phyloP scores from a whole-genome alignment of 306 rosid species.

The Cucurbita argyrosperma region DNA sequence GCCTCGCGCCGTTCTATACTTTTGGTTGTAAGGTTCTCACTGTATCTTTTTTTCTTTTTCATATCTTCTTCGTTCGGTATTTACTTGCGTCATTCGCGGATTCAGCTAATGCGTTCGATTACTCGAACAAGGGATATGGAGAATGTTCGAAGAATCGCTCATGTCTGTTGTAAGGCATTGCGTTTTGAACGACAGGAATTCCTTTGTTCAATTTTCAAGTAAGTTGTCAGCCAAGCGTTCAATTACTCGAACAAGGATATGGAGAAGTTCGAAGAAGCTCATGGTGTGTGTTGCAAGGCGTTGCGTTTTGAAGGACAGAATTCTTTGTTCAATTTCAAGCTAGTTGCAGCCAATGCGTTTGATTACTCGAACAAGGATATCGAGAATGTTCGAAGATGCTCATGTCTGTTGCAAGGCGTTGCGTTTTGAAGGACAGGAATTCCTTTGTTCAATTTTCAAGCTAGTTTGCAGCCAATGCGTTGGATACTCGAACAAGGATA shows the following conservation, averaged over 20 bases:
- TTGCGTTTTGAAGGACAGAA: conserved; percentile 53
- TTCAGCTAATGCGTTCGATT: conserved; percentile 31
- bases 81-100: conserved; percentile 8
- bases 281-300: conserved; percentile 77
- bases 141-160: conserved; percentile 49
- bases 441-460: conserved; percentile 29
- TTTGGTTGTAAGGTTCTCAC: conserved; percentile 31
- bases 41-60: not conserved
- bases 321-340: conserved; percentile 63
- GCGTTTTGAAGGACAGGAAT: too few relatives aligned
- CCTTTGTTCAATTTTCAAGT: conserved; percentile 67
- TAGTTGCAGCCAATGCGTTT: too few relatives aligned
- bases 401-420: too few relatives aligned
- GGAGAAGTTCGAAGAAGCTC: conserved; percentile 47
- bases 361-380: too few relatives aligned
- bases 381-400: too few relatives aligned
- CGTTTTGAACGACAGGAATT: conserved; percentile 52
- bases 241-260: conserved; percentile 37
- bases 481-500: conserved; percentile 35
- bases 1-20: conserved; percentile 43
- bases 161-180: conserved; percentile 84
- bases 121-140: conserved; percentile 40
- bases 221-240: conserved; percentile 28
- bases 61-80: not conserved
- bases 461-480: conserved; percentile 23